Percentiles rank a stretch among this genome's conserved stretches.
Evolutionary conservation across 257 asterid genomes (phyloP).

Genomic region (Leptodermis oblonga): DNA sequence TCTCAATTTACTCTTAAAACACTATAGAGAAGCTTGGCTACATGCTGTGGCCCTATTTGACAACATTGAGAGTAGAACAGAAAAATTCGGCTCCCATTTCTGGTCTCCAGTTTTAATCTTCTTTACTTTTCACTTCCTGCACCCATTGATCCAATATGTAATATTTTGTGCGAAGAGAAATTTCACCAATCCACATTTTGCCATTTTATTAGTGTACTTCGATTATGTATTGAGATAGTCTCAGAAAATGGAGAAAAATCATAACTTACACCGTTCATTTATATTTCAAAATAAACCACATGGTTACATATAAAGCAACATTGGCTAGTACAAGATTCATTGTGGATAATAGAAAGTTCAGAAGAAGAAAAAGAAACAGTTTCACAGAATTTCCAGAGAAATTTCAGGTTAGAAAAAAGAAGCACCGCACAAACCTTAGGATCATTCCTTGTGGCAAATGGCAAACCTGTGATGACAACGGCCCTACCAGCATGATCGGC

Average conservation of each 20-base stretch:
- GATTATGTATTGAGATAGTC: not conserved
- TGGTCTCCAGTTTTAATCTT: not conserved
- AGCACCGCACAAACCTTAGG: constrained; percentile 65
- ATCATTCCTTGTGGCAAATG: constrained; percentile 80
- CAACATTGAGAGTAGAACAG: not conserved
- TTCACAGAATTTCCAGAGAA: not conserved
- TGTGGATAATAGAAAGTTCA: not conserved
- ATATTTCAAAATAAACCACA: not conserved
- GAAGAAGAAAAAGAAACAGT: not conserved
- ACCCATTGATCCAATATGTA: not conserved
- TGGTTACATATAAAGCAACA: not conserved
- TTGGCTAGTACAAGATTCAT: constrained; percentile 2
- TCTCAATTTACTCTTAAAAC: not conserved
- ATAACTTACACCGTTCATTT: not conserved
- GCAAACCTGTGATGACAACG: constrained; percentile 89
- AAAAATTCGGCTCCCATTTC: not conserved
- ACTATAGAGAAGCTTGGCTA: not conserved
- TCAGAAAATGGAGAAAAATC: not conserved
- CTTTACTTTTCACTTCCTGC: not conserved
- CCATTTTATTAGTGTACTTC: not conserved
- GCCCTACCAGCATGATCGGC: constrained; percentile 99
- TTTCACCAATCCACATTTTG: not conserved
- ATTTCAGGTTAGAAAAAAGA: constrained; percentile 15
- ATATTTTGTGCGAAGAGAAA: not conserved
- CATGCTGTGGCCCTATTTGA: not conserved